A percentile compares a stretch with the other conserved stretches of the same genome.
Evolutionary conservation across 2,329 filamentous ascomycete genomes (phyloP).

Genomic region (Cytospora schulzeri): DNA sequence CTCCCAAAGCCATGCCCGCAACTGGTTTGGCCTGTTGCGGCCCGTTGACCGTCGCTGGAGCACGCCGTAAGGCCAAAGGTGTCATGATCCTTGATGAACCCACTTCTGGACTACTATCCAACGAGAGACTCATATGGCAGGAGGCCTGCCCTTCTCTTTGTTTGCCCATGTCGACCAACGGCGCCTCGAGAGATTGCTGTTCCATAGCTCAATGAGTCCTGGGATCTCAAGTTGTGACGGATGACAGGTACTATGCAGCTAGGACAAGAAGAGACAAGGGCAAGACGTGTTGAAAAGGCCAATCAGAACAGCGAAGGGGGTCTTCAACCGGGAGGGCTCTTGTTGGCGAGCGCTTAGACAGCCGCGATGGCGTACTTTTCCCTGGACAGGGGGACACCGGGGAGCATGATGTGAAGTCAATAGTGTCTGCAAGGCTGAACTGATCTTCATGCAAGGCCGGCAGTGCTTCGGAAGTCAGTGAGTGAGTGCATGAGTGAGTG

Average conservation of each 20-base stretch:
- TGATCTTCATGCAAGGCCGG: slow-evolving; percentile 3
- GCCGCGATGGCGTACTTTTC: slow-evolving; percentile 17
- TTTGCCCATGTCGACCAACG: not conserved
- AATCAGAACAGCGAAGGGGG: not conserved
- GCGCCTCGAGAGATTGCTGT: slow-evolving; percentile 19
- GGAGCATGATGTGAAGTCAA: not conserved
- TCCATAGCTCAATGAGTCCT: slow-evolving; percentile 6
- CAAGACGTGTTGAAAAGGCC: not conserved
- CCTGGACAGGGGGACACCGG: not conserved
- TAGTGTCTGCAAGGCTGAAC: slow-evolving; percentile 15
- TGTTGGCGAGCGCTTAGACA: slow-evolving; percentile 16
- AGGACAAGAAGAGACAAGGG: slow-evolving; percentile 7
- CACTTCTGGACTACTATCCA: slow-evolving; percentile 3
- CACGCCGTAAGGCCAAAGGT: slow-evolving; percentile 1
- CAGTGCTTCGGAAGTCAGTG: not conserved
- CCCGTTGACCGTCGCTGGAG: not conserved
- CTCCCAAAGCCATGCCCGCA: slow-evolving; percentile 5
- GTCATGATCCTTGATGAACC: slow-evolving; percentile 1
- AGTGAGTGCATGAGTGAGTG: not conserved
- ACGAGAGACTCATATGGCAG: slow-evolving; percentile 11
- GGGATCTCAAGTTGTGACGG: not conserved
- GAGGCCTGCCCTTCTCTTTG: slow-evolving; percentile 4
- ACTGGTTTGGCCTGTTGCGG: slow-evolving; percentile 12
- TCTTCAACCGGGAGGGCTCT: not conserved
- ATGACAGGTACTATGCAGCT: not conserved